These are phyloP conservation scores for Aspergillus niger DNA, from an alignment of 2,329 filamentous ascomycete species.

Conservation along the genomic window DNA sequence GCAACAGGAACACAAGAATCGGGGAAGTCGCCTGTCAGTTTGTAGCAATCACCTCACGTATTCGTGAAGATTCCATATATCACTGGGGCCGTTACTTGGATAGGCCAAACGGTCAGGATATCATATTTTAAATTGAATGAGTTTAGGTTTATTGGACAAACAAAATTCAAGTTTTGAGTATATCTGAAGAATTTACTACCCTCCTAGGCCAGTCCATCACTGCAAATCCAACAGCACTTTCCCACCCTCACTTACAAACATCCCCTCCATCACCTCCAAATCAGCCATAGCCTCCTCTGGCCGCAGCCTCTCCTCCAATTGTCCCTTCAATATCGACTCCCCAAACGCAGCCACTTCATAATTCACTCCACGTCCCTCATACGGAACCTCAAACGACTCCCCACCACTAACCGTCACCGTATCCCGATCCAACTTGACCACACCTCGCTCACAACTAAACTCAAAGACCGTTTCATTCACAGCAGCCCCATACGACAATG, in stretches of 20 bases:
- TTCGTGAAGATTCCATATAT: neutral
- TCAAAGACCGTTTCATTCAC: conserved; percentile 52
- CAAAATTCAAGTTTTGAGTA: neutral
- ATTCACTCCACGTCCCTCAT: conserved; percentile 54
- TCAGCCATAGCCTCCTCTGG: conserved; percentile 57
- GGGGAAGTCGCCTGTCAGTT: no score
- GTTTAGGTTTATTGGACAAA: no score
- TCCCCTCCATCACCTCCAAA: conserved; percentile 49
- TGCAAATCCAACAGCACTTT: conserved; percentile 29
- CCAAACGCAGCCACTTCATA: conserved; percentile 58
- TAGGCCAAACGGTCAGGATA: no score
- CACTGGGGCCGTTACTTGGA: no score
- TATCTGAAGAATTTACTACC: no score
- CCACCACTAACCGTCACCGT: conserved; percentile 37
- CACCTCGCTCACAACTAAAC: conserved; percentile 55
- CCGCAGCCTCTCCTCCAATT: conserved; percentile 46
- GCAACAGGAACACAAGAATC: no score
- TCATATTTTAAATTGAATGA: no score
- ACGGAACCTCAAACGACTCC: conserved; percentile 45
- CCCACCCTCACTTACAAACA: conserved; percentile 35
- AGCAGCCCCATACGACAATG: conserved; percentile 56
- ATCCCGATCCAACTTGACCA: conserved; percentile 48
- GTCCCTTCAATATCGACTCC: conserved; percentile 47
- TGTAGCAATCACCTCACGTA: no score
- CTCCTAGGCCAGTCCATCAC: conserved; percentile 15